Conservation (phyloP, 2,329 filamentous ascomycete species). For the Rhytidhysteron rufulum region DNA sequence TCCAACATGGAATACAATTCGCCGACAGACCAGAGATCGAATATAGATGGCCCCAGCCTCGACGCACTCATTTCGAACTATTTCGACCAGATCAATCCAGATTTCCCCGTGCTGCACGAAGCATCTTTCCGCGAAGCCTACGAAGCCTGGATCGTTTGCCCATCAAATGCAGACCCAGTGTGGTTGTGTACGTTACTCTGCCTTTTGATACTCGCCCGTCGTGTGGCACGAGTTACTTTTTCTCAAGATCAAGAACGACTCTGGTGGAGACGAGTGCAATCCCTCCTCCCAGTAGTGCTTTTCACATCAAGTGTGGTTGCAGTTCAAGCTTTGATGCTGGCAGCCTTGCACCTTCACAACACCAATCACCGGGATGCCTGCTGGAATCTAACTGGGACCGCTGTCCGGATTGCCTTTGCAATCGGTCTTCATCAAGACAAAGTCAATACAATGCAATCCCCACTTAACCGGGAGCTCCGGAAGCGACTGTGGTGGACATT, state of each 20-base stretch:
- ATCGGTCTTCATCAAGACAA: slow-evolving; percentile 44
- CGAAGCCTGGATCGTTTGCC: slow-evolving; percentile 29
- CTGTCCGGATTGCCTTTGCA: slow-evolving; percentile 42
- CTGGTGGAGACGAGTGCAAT: slow-evolving; percentile 41
- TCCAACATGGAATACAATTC: too few species aligned
- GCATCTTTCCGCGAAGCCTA: slow-evolving; percentile 41
- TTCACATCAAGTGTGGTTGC: slow-evolving; percentile 42
- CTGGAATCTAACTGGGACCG: slow-evolving; percentile 44
- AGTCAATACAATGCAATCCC: slow-evolving; percentile 30
- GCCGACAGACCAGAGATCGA: slow-evolving; percentile 15
- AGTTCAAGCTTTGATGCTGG: slow-evolving; percentile 42
- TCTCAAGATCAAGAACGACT: slow-evolving; percentile 36
- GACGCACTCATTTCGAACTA: slow-evolving; percentile 38
- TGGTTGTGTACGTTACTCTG: slow-evolving; percentile 43
- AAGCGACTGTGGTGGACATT: slow-evolving; percentile 53
- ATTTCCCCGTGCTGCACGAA: slow-evolving; percentile 43
- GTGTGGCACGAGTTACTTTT: slow-evolving; percentile 29
- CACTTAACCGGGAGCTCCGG: slow-evolving; percentile 41
- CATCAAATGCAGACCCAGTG: slow-evolving; percentile 31
- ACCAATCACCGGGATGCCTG: slow-evolving; percentile 42
- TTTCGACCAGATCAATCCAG: slow-evolving; percentile 42
- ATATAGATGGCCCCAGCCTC: slow-evolving; percentile 16
- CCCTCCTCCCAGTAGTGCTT: slow-evolving; percentile 39
- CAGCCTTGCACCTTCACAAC: slow-evolving; percentile 44
- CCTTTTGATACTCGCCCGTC: slow-evolving; percentile 38